A percentile compares a stretch with the other conserved stretches of the same genome.
Conservation (phyloP, 1,139 yeast species). For the Debaryomycetaceae sp. region DNA sequence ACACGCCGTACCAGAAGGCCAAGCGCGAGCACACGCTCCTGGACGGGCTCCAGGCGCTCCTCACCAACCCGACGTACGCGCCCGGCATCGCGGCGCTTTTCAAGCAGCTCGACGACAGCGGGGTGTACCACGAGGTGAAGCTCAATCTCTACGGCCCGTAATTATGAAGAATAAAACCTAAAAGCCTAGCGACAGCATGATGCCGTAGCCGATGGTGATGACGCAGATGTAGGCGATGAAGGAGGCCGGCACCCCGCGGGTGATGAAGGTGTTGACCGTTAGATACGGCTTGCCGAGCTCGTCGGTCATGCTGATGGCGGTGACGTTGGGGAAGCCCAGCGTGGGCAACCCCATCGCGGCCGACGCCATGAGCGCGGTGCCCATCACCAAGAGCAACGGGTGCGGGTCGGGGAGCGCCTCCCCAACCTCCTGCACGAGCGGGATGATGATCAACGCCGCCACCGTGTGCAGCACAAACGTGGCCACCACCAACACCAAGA, state of each 20-base stretch:
- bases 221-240: slow-evolving; percentile 64
- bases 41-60: slow-evolving; percentile 20
- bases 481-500: slow-evolving; percentile 75
- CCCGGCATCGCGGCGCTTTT: slow-evolving; percentile 33
- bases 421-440: slow-evolving; percentile 85
- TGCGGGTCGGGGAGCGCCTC: slow-evolving; percentile 66
- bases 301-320: slow-evolving; percentile 89
- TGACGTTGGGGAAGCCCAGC: slow-evolving; percentile 93
- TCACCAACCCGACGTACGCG: slow-evolving; percentile 27
- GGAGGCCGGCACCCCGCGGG: slow-evolving; percentile 86
- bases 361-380: slow-evolving; percentile 79
- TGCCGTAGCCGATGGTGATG: slow-evolving; percentile 72
- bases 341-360: slow-evolving; percentile 97
- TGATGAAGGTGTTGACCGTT: slow-evolving; percentile 77
- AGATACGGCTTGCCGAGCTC: slow-evolving; percentile 84
- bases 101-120: slow-evolving; percentile 29
- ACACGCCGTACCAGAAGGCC: slow-evolving; percentile 17
- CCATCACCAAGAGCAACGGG: slow-evolving; percentile 73
- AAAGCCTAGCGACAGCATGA: slow-evolving; percentile 57
- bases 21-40: slow-evolving; percentile 23
- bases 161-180: slow-evolving; percentile 16
- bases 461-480: slow-evolving; percentile 95
- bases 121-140: slow-evolving; percentile 30
- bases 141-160: slow-evolving; percentile 31
- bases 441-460: slow-evolving; percentile 87